Percentiles rank a stretch among this genome's conserved stretches.
These are phyloP conservation scores for Warburgia ugandensis DNA, from an alignment of 164 flowering plant species.

Conservation along the genomic window DNA sequence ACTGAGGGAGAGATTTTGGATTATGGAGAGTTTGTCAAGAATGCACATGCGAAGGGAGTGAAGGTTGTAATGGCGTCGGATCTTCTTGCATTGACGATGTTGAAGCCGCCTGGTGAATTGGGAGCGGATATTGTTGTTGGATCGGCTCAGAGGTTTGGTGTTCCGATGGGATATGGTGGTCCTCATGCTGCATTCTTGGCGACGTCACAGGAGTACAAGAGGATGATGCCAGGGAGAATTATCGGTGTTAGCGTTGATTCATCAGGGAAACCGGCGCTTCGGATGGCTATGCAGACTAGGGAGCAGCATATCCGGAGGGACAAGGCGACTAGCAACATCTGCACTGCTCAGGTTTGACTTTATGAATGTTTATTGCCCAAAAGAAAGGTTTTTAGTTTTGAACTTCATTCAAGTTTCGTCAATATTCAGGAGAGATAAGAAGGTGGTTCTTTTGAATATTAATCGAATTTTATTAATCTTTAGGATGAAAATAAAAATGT, in stretches of 20 bases:
- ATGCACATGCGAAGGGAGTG: constrained; percentile 84
- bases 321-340: constrained; percentile 97
- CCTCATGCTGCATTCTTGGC: constrained; percentile 99
- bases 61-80: constrained; percentile 97
- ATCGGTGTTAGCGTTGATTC: constrained; percentile 96
- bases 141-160: constrained; percentile 95
- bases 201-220: constrained; percentile 93
- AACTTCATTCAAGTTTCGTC: constrained; percentile 1
- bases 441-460: no score
- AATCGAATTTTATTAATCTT: no score
- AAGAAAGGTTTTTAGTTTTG: neutral
- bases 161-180: constrained; percentile 99
- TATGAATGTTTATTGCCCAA: no score
- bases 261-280: constrained; percentile 80
- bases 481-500: neutral
- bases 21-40: constrained; percentile 78
- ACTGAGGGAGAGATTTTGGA: constrained; percentile 90
- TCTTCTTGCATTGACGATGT: constrained; percentile 77
- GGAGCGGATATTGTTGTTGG: constrained; percentile 93
- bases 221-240: constrained; percentile 99
- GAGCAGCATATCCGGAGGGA: constrained; percentile 96
- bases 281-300: constrained; percentile 99
- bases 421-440: no score
- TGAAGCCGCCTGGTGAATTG: constrained; percentile 96
- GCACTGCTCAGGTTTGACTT: constrained; percentile 79